These are phyloP conservation scores for Hymenoscyphus infarciens DNA, from an alignment of 2,329 filamentous ascomycete species.

Conservation along the genomic window DNA sequence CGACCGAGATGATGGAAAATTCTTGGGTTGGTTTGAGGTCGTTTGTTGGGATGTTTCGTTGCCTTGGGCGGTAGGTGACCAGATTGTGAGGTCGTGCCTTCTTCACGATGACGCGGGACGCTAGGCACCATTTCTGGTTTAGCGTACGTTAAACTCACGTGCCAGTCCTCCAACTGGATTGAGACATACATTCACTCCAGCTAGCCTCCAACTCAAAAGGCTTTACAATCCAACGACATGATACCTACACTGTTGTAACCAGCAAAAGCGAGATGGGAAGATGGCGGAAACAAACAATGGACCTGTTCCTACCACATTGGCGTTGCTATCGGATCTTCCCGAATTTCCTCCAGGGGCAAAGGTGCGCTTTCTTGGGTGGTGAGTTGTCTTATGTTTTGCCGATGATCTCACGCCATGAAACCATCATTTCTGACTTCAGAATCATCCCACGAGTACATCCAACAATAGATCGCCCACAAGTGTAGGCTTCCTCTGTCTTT, in stretches of 20 bases:
- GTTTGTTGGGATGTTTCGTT: neutral
- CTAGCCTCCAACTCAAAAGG: too few species aligned
- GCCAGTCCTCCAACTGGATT: too few species aligned
- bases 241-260: neutral
- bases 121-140: neutral
- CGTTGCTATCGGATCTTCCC: conserved; percentile 31
- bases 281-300: conserved; percentile 30
- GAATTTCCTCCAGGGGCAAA: conserved; percentile 51
- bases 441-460: neutral
- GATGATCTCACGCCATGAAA: neutral
- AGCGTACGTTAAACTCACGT: neutral
- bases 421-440: neutral
- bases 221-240: neutral
- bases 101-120: conserved; percentile 2
- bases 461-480: neutral
- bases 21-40: neutral
- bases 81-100: conserved; percentile 3
- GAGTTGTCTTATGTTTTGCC: conserved; percentile 37
- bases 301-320: conserved; percentile 29
- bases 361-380: conserved; percentile 92
- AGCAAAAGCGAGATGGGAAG: neutral
- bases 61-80: neutral
- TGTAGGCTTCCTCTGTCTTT: neutral
- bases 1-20: neutral
- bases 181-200: too few species aligned